A percentile compares a stretch with the other conserved stretches of the same genome.
Conservation (phyloP, 2,329 filamentous ascomycete genomes). For the Cladophialophora psammophila region DNA sequence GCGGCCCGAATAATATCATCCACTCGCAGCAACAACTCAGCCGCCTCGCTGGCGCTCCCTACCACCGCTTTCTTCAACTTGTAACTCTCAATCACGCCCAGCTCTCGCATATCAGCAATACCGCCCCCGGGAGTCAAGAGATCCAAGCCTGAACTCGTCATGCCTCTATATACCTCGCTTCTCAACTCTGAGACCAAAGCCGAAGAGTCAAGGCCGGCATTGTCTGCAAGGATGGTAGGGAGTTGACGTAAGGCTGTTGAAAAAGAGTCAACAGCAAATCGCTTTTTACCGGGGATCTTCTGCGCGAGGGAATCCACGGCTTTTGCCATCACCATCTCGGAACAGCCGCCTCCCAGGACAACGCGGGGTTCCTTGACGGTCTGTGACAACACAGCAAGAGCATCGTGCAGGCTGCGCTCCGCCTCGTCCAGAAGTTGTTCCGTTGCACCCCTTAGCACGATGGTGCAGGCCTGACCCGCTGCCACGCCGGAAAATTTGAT, state of each 20-base stretch:
- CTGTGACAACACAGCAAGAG: constrained; percentile 93
- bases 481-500: constrained; percentile 98
- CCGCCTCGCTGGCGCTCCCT: constrained; percentile 92
- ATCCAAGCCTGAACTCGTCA: constrained; percentile 91
- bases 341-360: constrained; percentile 92
- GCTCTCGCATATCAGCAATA: constrained; percentile 92
- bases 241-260: constrained; percentile 88
- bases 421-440: constrained; percentile 97
- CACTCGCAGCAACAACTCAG: constrained; percentile 91
- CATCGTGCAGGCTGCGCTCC: constrained; percentile 94
- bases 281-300: constrained; percentile 95
- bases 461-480: constrained; percentile 92
- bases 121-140: constrained; percentile 87
- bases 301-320: constrained; percentile 93
- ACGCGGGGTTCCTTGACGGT: constrained; percentile 94
- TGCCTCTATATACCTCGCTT: constrained; percentile 92
- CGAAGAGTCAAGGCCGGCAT: constrained; percentile 93
- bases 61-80: constrained; percentile 99
- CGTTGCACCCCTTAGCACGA: constrained; percentile 93
- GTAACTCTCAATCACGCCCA: constrained; percentile 96
- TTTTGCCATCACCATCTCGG: constrained; percentile 99
- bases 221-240: constrained; percentile 96
- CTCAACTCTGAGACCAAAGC: constrained; percentile 90
- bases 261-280: constrained; percentile 89
- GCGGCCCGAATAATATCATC: constrained; percentile 98